Base-by-base conservation (phyloP, 176 grass and related monocot genomes). In the Oryza nivara region DNA sequence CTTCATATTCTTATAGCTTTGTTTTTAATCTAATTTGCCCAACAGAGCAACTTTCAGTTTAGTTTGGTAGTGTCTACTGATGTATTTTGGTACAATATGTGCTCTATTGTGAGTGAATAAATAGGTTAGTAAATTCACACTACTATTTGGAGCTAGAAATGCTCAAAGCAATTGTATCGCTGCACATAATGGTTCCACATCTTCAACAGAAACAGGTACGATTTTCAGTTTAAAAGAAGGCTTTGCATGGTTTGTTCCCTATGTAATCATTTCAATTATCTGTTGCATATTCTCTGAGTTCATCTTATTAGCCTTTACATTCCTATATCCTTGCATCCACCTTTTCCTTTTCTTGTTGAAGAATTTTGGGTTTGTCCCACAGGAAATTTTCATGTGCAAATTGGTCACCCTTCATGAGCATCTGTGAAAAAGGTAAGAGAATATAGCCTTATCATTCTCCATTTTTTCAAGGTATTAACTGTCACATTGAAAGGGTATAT, bases 281-380 rank as follows among this genome's bases (percentile, higher is more conserved):
- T 70, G 17, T 67, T 17, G 64, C 72, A 20, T 76, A 70, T 20
- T 11, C 7, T 44, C 28, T 76, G 68, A 49, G 63, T 48, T 83
- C n/a, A 15, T 56, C 19, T 76, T 17, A 12, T 36, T 76, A 30
- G 0, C 26, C n/a, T 0, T 63, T 63, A 63, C 58, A 23, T 58
- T 58, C 16, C 16, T 58, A 58, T 56, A 78, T 72, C 35, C 38
- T 38, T 85, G 9, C 75, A 64, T 78, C 49, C 11, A 47, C 49
- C 15, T 79, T 79, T 51, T 3, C 2, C 6, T 67, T 74, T 67
- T 68, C 20, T 67, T 46, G 11, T 61, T 80, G 87, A 74, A 89
- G 69, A 11, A 61, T 48, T 67, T 74, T 14, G 38, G 34, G 36
- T 73, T 34, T 43, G 45, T 5, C 46, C 13, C 51, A 64, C 40